phyloP scores from a whole-genome alignment of 1,284 basidiomycete genomes.

The Phaffia rhodozyma region DNA sequence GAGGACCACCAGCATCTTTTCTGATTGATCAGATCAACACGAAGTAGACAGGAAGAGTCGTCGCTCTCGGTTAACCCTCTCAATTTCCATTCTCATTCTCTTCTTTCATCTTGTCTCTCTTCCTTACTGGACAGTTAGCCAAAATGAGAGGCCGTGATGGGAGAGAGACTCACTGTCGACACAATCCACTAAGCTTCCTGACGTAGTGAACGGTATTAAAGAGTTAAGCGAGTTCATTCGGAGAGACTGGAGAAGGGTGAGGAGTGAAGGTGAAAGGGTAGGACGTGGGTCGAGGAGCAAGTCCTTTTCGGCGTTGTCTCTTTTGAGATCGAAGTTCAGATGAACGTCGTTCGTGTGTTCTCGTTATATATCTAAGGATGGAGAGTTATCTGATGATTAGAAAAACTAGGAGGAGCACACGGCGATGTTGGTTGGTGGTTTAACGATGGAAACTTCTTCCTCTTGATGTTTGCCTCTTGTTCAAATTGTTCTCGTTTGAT shows the following conservation, averaged over 20 bases:
- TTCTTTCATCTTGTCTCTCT: neutral
- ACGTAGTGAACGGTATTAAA: constrained; percentile 90
- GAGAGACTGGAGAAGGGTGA: neutral
- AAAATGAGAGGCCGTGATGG: constrained; percentile 15
- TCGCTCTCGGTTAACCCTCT: neutral
- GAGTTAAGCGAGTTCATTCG: constrained; percentile 57
- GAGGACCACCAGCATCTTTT: constrained; percentile 95
- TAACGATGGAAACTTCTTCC: too few species aligned
- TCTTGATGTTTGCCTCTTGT: too few species aligned
- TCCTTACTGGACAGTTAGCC: neutral
- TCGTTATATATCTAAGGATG: neutral
- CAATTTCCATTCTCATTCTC: neutral
- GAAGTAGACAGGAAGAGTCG: neutral
- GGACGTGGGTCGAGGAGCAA: too few species aligned
- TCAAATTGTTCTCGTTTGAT: too few species aligned
- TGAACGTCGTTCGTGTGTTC: too few species aligned
- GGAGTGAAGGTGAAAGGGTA: neutral
- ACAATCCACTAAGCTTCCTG: constrained; percentile 89
- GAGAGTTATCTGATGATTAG: neutral
- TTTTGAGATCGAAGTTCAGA: too few species aligned
- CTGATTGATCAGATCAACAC: constrained; percentile 40
- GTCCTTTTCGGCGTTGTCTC: too few species aligned
- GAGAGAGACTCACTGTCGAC: constrained; percentile 87
- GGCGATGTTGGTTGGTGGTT: neutral
- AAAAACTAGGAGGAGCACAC: neutral